phyloP scores from a whole-genome alignment of 2,329 filamentous ascomycete species.

The Paraphoma chrysanthemicola region DNA sequence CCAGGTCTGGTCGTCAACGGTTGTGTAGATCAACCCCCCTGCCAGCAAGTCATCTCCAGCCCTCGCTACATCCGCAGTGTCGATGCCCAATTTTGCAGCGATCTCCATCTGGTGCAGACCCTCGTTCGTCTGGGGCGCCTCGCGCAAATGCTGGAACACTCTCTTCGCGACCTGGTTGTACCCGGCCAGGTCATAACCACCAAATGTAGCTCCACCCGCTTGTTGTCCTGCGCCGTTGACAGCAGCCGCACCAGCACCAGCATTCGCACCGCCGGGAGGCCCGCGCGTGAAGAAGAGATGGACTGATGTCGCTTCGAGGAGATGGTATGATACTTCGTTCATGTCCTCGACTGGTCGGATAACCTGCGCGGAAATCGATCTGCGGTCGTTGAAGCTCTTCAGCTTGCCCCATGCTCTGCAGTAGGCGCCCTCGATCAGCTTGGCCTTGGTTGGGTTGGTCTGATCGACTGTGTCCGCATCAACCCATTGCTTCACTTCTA shows the following conservation, averaged over 20 bases:
- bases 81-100: constrained; percentile 68
- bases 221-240: constrained; percentile 34
- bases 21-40: constrained; percentile 82
- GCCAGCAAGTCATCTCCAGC: constrained; percentile 83
- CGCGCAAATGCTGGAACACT: constrained; percentile 74
- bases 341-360: constrained; percentile 81
- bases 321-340: constrained; percentile 92
- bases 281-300: constrained; percentile 85
- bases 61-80: constrained; percentile 72
- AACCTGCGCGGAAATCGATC: constrained; percentile 79
- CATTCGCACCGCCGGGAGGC: constrained; percentile 58
- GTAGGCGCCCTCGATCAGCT: constrained; percentile 76
- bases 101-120: constrained; percentile 84
- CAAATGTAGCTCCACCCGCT: constrained; percentile 35
- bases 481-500: constrained; percentile 91
- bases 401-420: constrained; percentile 86
- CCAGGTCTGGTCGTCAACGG: constrained; percentile 92
- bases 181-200: constrained; percentile 40
- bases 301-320: constrained; percentile 87
- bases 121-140: constrained; percentile 75
- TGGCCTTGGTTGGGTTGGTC: constrained; percentile 55
- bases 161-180: constrained; percentile 67
- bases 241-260: constrained; percentile 46
- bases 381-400: constrained; percentile 83
- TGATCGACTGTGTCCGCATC: constrained; percentile 64